Evolutionary conservation across 2,329 filamentous ascomycete genomes (phyloP), one percentile per base, ranked within the genome.

Genomic region (Fusarium abutilonis): DNA sequence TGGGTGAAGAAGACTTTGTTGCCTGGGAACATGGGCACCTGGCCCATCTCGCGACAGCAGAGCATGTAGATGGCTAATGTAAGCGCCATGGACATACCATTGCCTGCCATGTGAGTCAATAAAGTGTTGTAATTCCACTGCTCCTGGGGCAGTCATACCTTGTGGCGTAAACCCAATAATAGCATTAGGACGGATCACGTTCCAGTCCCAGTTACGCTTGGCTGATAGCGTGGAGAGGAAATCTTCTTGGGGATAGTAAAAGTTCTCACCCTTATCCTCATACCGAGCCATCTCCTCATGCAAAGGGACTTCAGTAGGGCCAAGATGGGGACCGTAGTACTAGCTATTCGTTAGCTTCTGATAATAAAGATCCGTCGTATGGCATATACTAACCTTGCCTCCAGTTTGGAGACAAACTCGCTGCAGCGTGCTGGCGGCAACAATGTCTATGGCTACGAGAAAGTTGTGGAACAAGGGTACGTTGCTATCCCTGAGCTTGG

Each of bases 401-500:
- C 62, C 60, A 31, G 62, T 65, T 23, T 55, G 52, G 14, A 65
- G 41, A 46, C 60, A 63, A 13, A 65, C 56, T 1, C 62, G 60
- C 28, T 65, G 45, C 8, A 65, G 42, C 2, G 52, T 52, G 6
- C 48, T 56, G 2, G 52, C 62, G 13, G 62, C 60, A 29, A 65
- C 56, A 7, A 50, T 56, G 8, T 65, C 62, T n/a, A 52, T 57
- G 2, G 62, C 53, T 7, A 57, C 50, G 1, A 65, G 52, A 31
- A 65, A 65, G 6, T 63, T 65, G 26, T 46, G 50, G 19, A 65
- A 65, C 2, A 65, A 14, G 3, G 62, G 62, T n/a, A 65, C 41
- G 13, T 65, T 65, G 39, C 40, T 44, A 11, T 65, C 60, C 11
- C 35, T 28, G 15, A 65, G 49, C 49, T 63, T 65, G 38, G 50